Percentiles rank a stretch among this genome's conserved stretches.
These are phyloP conservation scores for Hemisphaericaspora nanyangensis DNA, from an alignment of 805 yeast species.

Conservation along the genomic window DNA sequence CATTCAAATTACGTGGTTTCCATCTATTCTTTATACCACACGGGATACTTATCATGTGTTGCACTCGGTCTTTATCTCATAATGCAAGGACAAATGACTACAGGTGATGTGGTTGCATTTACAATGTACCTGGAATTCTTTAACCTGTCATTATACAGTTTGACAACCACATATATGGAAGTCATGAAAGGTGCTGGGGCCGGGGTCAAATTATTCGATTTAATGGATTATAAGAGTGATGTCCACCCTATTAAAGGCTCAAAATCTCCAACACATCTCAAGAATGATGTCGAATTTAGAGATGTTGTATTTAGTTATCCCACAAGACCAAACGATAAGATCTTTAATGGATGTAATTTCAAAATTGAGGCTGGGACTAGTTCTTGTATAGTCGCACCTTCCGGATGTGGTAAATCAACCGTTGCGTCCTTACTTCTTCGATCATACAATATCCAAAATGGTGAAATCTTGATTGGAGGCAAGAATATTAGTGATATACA, in stretches of 20 bases:
- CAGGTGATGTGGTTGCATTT: constrained; percentile 45
- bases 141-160: constrained; percentile 41
- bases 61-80: constrained; percentile 42
- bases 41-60: constrained; percentile 40
- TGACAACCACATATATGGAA: constrained; percentile 44
- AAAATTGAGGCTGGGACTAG: constrained; percentile 32
- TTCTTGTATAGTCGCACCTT: constrained; percentile 50
- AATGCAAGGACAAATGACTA: constrained; percentile 41
- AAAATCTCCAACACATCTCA: constrained; percentile 13
- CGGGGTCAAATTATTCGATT: constrained; percentile 39
- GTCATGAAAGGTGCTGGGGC: constrained; percentile 48
- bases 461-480: constrained; percentile 52
- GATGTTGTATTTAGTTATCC: constrained; percentile 42
- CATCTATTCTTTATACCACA: constrained; percentile 38
- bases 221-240: constrained; percentile 34
- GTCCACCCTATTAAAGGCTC: constrained; percentile 36
- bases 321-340: constrained; percentile 30
- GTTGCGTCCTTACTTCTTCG: constrained; percentile 52
- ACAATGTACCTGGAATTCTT: constrained; percentile 44
- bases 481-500: constrained; percentile 45
- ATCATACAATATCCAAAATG: constrained; percentile 47
- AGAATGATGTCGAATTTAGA: constrained; percentile 35
- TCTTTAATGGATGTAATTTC: constrained; percentile 37
- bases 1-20: constrained; percentile 43
- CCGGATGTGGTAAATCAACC: constrained; percentile 62